Percentiles rank a stretch among this genome's conserved stretches.
Conservation (phyloP, 352 stramenopile genomes). For the Phytopythium kandeliae region DNA sequence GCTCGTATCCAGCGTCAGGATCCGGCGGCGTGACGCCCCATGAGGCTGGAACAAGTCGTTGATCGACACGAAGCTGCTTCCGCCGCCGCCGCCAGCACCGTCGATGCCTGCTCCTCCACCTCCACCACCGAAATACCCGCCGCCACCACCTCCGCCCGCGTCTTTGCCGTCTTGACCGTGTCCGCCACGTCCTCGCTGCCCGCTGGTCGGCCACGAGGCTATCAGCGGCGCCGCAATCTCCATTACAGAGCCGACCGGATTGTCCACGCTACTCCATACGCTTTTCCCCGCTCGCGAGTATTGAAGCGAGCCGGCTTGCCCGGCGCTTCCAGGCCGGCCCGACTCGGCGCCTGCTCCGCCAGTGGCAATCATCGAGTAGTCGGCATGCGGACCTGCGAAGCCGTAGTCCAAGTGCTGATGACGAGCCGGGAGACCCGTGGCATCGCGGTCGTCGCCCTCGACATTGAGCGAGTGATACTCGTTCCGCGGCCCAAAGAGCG, state of each 20-base stretch:
- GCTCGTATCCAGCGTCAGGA: conserved; percentile 10
- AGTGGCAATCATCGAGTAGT: conserved; percentile 56
- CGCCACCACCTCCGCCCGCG: conserved; percentile 69
- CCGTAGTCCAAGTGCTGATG: conserved; percentile 54
- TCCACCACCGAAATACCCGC: conserved; percentile 70
- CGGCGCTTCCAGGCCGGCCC: conserved; percentile 21
- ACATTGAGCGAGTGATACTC: conserved; percentile 57
- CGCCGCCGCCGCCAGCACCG: conserved; percentile 52
- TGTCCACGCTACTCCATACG: conserved; percentile 16
- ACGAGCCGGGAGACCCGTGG: conserved; percentile 28
- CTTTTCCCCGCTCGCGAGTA: conserved; percentile 37
- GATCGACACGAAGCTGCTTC: conserved; percentile 44
- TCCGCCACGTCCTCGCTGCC: conserved; percentile 32
- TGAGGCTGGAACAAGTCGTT: conserved; percentile 13
- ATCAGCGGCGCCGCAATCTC: not conserved
- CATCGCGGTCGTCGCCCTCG: conserved; percentile 38
- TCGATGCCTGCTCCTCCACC: conserved; percentile 58
- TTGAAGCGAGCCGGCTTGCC: conserved; percentile 36
- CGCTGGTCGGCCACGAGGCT: conserved; percentile 24
- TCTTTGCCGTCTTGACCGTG: conserved; percentile 72
- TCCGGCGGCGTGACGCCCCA: conserved; percentile 8
- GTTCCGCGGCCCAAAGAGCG: conserved; percentile 17
- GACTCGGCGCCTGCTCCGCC: conserved; percentile 29
- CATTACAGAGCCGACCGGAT: not conserved
- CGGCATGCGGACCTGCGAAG: conserved; percentile 28